phyloP scores from a whole-genome alignment of 495 filamentous ascomycete species.

The Aspergillus incahuasiensis region DNA sequence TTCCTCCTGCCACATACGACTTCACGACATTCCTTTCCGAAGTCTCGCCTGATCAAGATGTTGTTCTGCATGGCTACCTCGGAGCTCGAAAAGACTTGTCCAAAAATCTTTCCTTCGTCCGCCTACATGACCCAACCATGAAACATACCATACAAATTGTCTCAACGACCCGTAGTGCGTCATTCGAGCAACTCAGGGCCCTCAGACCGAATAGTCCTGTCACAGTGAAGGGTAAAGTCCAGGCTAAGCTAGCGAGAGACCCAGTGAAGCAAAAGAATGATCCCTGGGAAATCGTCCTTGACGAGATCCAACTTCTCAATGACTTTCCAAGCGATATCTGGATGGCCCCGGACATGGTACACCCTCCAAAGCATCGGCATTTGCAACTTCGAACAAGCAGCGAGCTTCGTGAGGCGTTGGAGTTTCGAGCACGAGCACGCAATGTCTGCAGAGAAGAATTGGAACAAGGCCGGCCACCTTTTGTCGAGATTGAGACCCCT shows the following conservation, averaged over 20 bases:
- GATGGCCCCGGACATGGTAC: conserved; percentile 63
- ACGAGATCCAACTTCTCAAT: conserved; percentile 65
- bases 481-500: conserved; percentile 85
- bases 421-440: conserved; percentile 51
- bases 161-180: conserved; percentile 39
- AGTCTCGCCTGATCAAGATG: conserved; percentile 41
- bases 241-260: conserved; percentile 36
- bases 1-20: conserved; percentile 46
- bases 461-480: conserved; percentile 38
- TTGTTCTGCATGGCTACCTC: conserved; percentile 71
- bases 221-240: conserved; percentile 44
- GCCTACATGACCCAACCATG: conserved; percentile 50
- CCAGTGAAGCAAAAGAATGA: conserved; percentile 26
- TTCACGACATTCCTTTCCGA: conserved; percentile 40
- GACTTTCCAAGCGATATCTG: conserved; percentile 72
- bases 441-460: conserved; percentile 51
- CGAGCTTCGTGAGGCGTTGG: conserved; percentile 57
- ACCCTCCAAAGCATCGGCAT: conserved; percentile 70
- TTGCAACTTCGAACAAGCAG: conserved; percentile 74
- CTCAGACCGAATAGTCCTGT: conserved; percentile 51
- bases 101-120: conserved; percentile 65
- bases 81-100: conserved; percentile 56
- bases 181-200: conserved; percentile 43
- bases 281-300: conserved; percentile 56
- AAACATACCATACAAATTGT: conserved; percentile 49